Evolutionary conservation across 306 rosid genomes (phyloP), one percentile per base, ranked within the genome.

Genomic region (Vigna mungo): DNA sequence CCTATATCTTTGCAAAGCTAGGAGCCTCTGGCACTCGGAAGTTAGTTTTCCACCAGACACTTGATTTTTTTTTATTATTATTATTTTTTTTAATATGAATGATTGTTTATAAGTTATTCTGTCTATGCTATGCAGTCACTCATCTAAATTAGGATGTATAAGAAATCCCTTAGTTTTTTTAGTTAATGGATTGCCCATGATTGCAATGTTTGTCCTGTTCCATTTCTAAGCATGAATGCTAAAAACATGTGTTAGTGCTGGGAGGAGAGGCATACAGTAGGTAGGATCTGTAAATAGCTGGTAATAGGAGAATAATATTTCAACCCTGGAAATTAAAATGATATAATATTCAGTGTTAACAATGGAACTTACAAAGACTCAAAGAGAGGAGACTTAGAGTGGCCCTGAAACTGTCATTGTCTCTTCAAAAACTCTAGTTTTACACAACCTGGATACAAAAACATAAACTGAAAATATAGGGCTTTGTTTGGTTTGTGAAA

Each of bases 391-490:
- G 81, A 61, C 73, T 69, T 62, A 75, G 16, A 72, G 76, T 78
- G 68, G 68, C 86, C 91, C 80, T 64, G 9, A 62, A 80, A 72
- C 83, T 79, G 54, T 84, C 80, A 81, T 49, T 77, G 81, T 73
- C 89, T 90, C 86, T 84, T 79, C 65, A 48, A 80, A 69, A 78
- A 41, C 78, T 71, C 63, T 52, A 13, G 20, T 79, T 56, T 55
- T 71, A 68, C 79, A 75, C 78, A 67, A 76, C 78, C 66, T 6
- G 53, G 67, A 51, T 44, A 79, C 48, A 32, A 75, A 30, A 52
- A 58, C 71, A 78, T 11, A 34, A 74, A 84, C 78, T 52, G 59
- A 64, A 76, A 83, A 32, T 65, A 37, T 18, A 36, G 52, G 21
- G 17, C 34, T 18, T 30, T 18, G 32, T 65, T 65, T 65, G 52